phyloP scores from a whole-genome alignment of 2,329 filamentous ascomycete species.

The Leptographium wingfieldii region DNA sequence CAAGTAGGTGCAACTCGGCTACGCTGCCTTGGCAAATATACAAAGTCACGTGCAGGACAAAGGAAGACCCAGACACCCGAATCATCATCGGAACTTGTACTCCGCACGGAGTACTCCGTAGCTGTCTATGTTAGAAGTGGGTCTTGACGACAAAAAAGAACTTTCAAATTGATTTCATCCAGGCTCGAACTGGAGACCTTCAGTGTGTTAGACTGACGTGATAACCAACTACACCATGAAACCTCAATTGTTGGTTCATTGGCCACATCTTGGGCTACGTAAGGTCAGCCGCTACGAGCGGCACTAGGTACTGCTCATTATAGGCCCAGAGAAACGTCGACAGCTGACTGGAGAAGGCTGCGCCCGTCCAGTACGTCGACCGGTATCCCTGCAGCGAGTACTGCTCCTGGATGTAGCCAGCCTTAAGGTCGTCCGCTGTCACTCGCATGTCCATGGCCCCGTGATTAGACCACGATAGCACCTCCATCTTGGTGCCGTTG shows the following conservation, averaged over 20 bases:
- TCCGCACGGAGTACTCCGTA: no score
- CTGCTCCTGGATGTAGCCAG: slow-evolving; percentile 23
- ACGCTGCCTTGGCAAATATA: no score
- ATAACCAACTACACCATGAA: slow-evolving; percentile 4
- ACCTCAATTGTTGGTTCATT: neutral
- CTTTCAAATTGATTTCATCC: neutral
- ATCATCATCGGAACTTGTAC: no score
- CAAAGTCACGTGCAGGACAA: neutral
- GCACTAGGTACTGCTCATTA: slow-evolving; percentile 10
- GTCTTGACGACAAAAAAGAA: no score
- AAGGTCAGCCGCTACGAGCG: neutral
- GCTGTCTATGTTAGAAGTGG: no score
- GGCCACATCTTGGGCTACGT: neutral
- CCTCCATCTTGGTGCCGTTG: slow-evolving; percentile 7
- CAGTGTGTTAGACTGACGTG: slow-evolving; percentile 5
- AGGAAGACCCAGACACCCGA: no score
- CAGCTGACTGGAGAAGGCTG: slow-evolving; percentile 20
- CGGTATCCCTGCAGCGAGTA: slow-evolving; percentile 25
- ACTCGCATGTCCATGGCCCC: slow-evolving; percentile 21
- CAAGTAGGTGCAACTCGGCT: no score
- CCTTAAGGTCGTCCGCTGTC: slow-evolving; percentile 16
- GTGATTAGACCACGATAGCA: slow-evolving; percentile 19
- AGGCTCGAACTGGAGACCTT: slow-evolving; percentile 3
- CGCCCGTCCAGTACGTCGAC: slow-evolving; percentile 28
- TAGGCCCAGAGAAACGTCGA: slow-evolving; percentile 21